Percentiles rank a stretch among this genome's conserved stretches.
Conservation (phyloP, 257 asterid genomes). For the Przewalskia tangutica region DNA sequence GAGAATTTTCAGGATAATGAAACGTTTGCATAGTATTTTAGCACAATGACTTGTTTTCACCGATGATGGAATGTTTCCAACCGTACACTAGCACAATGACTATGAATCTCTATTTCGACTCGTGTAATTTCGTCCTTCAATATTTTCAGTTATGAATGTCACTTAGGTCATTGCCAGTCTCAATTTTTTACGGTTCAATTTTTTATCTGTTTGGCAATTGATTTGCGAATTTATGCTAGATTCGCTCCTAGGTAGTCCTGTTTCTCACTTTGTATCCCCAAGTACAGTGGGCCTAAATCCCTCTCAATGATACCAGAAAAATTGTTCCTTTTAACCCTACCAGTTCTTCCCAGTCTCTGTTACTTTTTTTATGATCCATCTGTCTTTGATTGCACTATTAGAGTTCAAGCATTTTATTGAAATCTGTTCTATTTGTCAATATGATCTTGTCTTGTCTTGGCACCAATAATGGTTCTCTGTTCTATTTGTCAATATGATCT, state of each 20-base stretch:
- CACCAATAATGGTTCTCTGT: not conserved
- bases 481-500: not conserved
- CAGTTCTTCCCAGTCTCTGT: not conserved
- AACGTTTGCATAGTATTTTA: too few relatives aligned
- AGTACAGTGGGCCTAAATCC: not conserved
- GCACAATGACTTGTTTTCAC: not conserved
- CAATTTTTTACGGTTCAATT: too few relatives aligned
- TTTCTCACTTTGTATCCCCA: not conserved
- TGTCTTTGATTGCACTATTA: not conserved
- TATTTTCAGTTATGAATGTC: not conserved
- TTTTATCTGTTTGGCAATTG: too few relatives aligned
- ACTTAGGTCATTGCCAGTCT: not conserved
- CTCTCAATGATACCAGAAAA: not conserved
- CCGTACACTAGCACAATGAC: not conserved
- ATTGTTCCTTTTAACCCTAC: not conserved
- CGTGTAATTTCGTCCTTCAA: not conserved
- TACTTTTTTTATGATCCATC: not conserved
- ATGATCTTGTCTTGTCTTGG: not conserved
- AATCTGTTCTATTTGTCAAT: not conserved
- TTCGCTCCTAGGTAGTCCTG: not conserved
- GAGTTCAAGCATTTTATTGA: not conserved
- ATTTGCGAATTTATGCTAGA: not conserved
- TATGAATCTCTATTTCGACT: not conserved
- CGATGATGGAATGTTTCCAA: not conserved
- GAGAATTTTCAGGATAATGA: not conserved